Conservation (phyloP, 140 eudicot genomes). For the Cichorium intybus region DNA sequence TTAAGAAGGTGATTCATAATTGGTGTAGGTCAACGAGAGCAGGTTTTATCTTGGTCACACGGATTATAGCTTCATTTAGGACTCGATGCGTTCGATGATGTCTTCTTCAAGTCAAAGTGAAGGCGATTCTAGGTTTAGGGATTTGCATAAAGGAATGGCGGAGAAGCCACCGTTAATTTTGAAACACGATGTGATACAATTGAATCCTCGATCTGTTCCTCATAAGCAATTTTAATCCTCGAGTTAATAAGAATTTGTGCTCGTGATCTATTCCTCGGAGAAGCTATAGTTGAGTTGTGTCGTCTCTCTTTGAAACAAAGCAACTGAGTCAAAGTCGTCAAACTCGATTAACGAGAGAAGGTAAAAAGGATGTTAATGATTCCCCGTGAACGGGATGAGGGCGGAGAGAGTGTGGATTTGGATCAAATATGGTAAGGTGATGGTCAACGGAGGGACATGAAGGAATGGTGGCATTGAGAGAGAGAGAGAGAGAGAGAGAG, state of each 20-base stretch:
- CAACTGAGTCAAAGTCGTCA: slow-evolving; percentile 67
- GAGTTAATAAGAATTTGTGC: slow-evolving; percentile 88
- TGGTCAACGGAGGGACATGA: too few relatives aligned
- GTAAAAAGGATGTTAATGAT: slow-evolving; percentile 54
- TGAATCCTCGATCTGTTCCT: slow-evolving; percentile 41
- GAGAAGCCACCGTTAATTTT: slow-evolving; percentile 40
- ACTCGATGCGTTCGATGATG: slow-evolving; percentile 28
- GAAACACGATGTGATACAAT: slow-evolving; percentile 59
- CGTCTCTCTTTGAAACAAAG: slow-evolving; percentile 59
- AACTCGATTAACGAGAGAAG: slow-evolving; percentile 64
- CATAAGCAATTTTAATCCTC: slow-evolving; percentile 42
- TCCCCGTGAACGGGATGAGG: slow-evolving; percentile 60
- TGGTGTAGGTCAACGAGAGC: slow-evolving; percentile 60
- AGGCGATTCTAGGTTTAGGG: slow-evolving; percentile 29
- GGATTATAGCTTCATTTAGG: slow-evolving; percentile 36
- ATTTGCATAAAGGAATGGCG: slow-evolving; percentile 48
- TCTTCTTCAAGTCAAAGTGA: slow-evolving; percentile 15
- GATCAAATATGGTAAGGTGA: too few relatives aligned
- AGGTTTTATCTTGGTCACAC: slow-evolving; percentile 29
- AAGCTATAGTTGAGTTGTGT: too few relatives aligned
- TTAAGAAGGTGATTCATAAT: slow-evolving; percentile 51
- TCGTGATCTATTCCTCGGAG: slow-evolving; percentile 70
- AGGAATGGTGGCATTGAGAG: too few relatives aligned
- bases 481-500: too few relatives aligned
- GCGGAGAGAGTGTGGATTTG: slow-evolving; percentile 55